Conservation (phyloP, 371 early-diverging fungal species). For the Mortierella sp. region DNA sequence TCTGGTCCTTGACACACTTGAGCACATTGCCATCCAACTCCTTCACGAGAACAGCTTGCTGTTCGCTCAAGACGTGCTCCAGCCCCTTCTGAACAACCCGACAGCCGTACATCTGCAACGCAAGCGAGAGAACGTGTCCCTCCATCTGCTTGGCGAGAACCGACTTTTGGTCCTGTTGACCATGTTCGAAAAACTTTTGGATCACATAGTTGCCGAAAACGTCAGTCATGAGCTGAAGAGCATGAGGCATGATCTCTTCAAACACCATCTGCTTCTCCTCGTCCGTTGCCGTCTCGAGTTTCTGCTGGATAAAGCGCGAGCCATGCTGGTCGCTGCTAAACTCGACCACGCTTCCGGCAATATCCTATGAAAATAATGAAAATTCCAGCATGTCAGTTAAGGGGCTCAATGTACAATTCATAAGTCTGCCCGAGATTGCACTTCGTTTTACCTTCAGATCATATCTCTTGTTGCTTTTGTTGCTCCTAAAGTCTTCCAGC, state of each 20-base stretch:
- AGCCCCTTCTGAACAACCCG: slow-evolving; percentile 99
- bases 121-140: slow-evolving; percentile 91
- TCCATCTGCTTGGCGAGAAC: slow-evolving; percentile 94
- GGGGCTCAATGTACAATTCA: too few species aligned
- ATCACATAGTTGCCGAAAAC: slow-evolving; percentile 99
- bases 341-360: slow-evolving; percentile 94
- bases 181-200: slow-evolving; percentile 99
- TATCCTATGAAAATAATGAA: slow-evolving; percentile 69
- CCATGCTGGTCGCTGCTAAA: slow-evolving; percentile 99
- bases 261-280: slow-evolving; percentile 98
- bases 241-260: slow-evolving; percentile 93
- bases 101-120: slow-evolving; percentile 99
- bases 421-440: too few species aligned
- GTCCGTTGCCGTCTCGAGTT: slow-evolving; percentile 91
- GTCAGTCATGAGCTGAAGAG: slow-evolving; percentile 97
- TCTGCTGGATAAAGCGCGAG: slow-evolving; percentile 99
- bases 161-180: slow-evolving; percentile 89
- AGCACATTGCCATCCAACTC: slow-evolving; percentile 96
- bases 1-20: slow-evolving; percentile 99
- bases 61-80: slow-evolving; percentile 91
- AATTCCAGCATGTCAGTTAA: background rate
- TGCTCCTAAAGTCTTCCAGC: slow-evolving; percentile 94
- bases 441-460: slow-evolving; percentile 88
- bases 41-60: slow-evolving; percentile 90
- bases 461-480: slow-evolving; percentile 86